These are phyloP conservation scores for Ascochyta clinopodiicola DNA, from an alignment of 2,329 filamentous ascomycete species.

Conservation along the genomic window DNA sequence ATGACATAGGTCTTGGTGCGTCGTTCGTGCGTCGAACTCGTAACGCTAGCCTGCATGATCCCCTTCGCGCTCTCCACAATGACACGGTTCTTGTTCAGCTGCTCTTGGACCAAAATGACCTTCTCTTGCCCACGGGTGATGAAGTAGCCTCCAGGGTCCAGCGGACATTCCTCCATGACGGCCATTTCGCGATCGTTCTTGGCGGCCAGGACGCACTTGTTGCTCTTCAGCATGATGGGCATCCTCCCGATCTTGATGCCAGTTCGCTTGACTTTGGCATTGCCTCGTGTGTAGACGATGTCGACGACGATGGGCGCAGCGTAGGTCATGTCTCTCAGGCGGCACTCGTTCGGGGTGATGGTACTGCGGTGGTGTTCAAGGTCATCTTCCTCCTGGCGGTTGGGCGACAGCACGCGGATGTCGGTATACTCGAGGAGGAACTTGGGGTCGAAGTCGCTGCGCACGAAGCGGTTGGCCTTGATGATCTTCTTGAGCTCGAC, in stretches of 20 bases:
- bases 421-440: slow-evolving; percentile 93
- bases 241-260: slow-evolving; percentile 84
- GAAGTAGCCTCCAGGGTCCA: slow-evolving; percentile 97
- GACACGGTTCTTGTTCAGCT: slow-evolving; percentile 98
- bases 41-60: slow-evolving; percentile 93
- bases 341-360: slow-evolving; percentile 94
- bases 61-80: slow-evolving; percentile 97
- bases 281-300: slow-evolving; percentile 85
- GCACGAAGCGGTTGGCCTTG: slow-evolving; percentile 84
- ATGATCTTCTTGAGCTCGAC: slow-evolving; percentile 97
- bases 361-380: slow-evolving; percentile 56
- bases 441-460: slow-evolving; percentile 88
- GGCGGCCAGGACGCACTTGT: slow-evolving; percentile 84
- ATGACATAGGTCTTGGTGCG: slow-evolving; percentile 98
- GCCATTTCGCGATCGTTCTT: slow-evolving; percentile 91
- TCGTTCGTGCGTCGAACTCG: slow-evolving; percentile 88
- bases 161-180: slow-evolving; percentile 88
- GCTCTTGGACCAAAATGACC: slow-evolving; percentile 97
- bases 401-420: slow-evolving; percentile 84
- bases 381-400: slow-evolving; percentile 77
- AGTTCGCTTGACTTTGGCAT: slow-evolving; percentile 74
- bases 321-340: slow-evolving; percentile 97
- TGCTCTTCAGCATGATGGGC: slow-evolving; percentile 96
- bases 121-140: slow-evolving; percentile 98
- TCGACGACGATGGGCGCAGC: slow-evolving; percentile 93